Base-by-base conservation (phyloP, 768 basidiomycete species). In the Vararia minispora region DNA sequence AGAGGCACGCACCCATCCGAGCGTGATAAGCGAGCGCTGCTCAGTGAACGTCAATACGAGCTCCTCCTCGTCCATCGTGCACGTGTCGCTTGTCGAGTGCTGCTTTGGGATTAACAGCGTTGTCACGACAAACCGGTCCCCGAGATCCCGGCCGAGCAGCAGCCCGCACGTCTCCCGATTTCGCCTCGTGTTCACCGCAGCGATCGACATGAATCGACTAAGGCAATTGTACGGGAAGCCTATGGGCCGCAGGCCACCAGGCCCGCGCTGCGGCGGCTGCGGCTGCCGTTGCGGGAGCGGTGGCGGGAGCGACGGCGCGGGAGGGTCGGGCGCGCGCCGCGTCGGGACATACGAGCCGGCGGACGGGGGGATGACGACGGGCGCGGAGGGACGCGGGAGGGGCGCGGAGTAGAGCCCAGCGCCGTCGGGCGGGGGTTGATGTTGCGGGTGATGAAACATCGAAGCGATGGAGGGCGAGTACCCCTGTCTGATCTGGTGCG, bases 11-110 rank as follows among this genome's bases (percentile, higher is more conserved):
- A 91, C 88, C 90, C 90, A 95, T 43, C 90, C 91, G 33, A 94
- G 71, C 6, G 89, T 90, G 35, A 92, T 79, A 51, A 92, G 58
- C 47, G 71, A 74, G 45, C 83, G 63, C 52, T 79, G 75, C 53
- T 89, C 84, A 47, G 86, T 87, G 54, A 92, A 88, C 48, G 76
- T 72, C 59, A 90, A 60, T 6, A 90, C 85, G 32, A 87, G 62
- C 54, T 92, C 89, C 50, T 92, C 90, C 53, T 83, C 79, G 37
- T 87, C 79, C 82, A 90, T 92, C 23, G 79, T 77, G 57, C 90
- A 94, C n/a, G 87, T 88, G 61, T 94, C 87, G 41, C 79, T 76
- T 45, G 87, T 88, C 42, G 84, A 79, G 41, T 76, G 79, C 52
- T 94, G 90, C 57, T 74, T 83, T n/a, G 90, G 90, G 13, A 94